phyloP scores from a whole-genome alignment of 1,284 basidiomycete species.

The Gastroboletus turbinatus region DNA sequence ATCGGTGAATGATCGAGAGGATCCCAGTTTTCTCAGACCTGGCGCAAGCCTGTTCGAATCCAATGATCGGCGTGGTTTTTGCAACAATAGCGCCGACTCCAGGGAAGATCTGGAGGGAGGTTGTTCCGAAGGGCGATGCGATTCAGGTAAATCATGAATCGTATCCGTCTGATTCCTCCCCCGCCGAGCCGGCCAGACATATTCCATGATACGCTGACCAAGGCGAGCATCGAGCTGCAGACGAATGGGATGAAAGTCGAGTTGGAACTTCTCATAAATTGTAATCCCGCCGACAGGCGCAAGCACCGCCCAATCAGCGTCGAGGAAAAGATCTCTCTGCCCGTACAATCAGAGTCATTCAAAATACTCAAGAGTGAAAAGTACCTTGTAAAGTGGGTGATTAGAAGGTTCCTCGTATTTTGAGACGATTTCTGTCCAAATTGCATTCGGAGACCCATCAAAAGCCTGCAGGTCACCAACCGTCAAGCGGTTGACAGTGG shows the following conservation, averaged over 20 bases:
- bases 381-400: constrained; percentile 68
- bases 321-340: constrained; percentile 65
- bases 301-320: constrained; percentile 78
- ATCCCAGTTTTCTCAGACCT: constrained; percentile 50
- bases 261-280: constrained; percentile 83
- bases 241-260: constrained; percentile 85
- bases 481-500: constrained; percentile 77
- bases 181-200: constrained; percentile 76
- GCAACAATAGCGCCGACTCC: constrained; percentile 43
- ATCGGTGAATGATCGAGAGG: constrained; percentile 72
- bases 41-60: constrained; percentile 29
- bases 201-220: constrained; percentile 85
- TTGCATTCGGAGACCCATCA: constrained; percentile 82
- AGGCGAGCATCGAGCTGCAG: constrained; percentile 85
- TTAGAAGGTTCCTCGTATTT: constrained; percentile 69
- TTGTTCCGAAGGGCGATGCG: constrained; percentile 15
- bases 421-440: constrained; percentile 88
- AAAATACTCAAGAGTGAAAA: constrained; percentile 13
- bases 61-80: constrained; percentile 32
- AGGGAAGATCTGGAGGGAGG: constrained; percentile 38
- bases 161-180: constrained; percentile 36
- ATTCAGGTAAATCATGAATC: constrained; percentile 24
- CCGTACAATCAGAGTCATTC: constrained; percentile 11
- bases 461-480: constrained; percentile 84
- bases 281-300: constrained; percentile 92